A percentile compares a stretch with the other conserved stretches of the same genome.
These are phyloP conservation scores for Globisporangium middletonii DNA, from an alignment of 352 stramenopile genomes.

Conservation along the genomic window DNA sequence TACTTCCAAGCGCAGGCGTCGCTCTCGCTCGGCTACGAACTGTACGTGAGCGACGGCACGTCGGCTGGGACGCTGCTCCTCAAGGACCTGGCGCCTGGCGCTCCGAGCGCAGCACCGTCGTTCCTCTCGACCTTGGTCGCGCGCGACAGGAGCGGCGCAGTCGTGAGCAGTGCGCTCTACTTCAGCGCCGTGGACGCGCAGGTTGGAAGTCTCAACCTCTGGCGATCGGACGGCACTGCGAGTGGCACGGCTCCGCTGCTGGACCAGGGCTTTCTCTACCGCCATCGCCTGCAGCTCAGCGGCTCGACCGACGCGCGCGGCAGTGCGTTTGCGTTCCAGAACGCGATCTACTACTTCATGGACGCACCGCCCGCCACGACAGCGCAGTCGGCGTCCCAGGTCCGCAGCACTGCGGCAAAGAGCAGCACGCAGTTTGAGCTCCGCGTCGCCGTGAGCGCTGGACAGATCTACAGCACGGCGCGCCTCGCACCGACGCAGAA, in stretches of 20 bases:
- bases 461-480: slow-evolving; percentile 7
- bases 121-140: too few relatives aligned
- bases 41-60: slow-evolving; percentile 61
- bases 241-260: too few relatives aligned
- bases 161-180: too few relatives aligned
- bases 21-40: slow-evolving; percentile 23
- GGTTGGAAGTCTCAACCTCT: too few relatives aligned
- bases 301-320: not conserved
- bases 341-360: slow-evolving; percentile 22
- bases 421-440: slow-evolving; percentile 12
- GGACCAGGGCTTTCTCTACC: too few relatives aligned
- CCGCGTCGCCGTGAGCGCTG: slow-evolving; percentile 17
- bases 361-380: not conserved
- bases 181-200: too few relatives aligned
- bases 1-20: slow-evolving; percentile 17
- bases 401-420: not conserved
- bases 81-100: slow-evolving; percentile 23
- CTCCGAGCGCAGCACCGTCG: not conserved
- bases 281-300: slow-evolving; percentile 1
- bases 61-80: slow-evolving; percentile 29
- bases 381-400: too few relatives aligned
- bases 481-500: not conserved
- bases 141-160: too few relatives aligned
- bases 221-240: too few relatives aligned
- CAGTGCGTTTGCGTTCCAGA: slow-evolving; percentile 15